A percentile compares a stretch with the other conserved stretches of the same genome.
Conservation (phyloP, 1,139 yeast genomes). For the Casaregolazyma lundiana region DNA sequence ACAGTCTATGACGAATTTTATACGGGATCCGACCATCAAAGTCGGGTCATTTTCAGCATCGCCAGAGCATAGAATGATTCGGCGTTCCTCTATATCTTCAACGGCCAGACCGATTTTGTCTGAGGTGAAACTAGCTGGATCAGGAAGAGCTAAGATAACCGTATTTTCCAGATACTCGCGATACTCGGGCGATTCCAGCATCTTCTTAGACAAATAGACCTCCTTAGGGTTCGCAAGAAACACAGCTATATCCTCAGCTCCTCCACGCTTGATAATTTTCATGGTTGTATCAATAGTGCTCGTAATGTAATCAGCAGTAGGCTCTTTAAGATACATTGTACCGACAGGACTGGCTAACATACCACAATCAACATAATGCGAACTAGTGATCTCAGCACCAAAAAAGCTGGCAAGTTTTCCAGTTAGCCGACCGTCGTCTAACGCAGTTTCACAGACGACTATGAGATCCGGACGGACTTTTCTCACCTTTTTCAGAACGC, state of each 20-base stretch:
- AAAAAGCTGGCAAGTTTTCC: conserved; percentile 47
- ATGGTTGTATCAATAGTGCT: conserved; percentile 72
- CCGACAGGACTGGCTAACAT: conserved; percentile 35
- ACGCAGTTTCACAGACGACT: conserved; percentile 46
- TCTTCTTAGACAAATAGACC: conserved; percentile 35
- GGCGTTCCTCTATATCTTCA: conserved; percentile 4
- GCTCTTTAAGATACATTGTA: conserved; percentile 60
- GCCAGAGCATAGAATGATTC: conserved; percentile 5
- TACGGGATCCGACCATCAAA: conserved; percentile 23
- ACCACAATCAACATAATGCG: neutral
- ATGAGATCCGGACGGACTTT: conserved; percentile 43
- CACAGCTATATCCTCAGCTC: conserved; percentile 71
- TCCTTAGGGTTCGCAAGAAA: conserved; percentile 86
- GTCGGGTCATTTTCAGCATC: conserved; percentile 11
- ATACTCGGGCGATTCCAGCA: conserved; percentile 32
- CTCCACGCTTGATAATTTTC: conserved; percentile 54
- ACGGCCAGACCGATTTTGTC: neutral
- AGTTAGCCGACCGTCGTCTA: conserved; percentile 45
- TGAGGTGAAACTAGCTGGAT: conserved; percentile 4
- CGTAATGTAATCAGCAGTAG: conserved; percentile 72
- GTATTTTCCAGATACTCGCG: conserved; percentile 8
- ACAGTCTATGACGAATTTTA: conserved; percentile 83
- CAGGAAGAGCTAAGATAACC: conserved; percentile 61
- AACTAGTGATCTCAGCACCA: conserved; percentile 33
- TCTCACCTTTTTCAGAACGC: conserved; percentile 53